These are phyloP conservation scores for Orbilia javanica DNA, from an alignment of 2,329 filamentous ascomycete species.

Conservation along the genomic window DNA sequence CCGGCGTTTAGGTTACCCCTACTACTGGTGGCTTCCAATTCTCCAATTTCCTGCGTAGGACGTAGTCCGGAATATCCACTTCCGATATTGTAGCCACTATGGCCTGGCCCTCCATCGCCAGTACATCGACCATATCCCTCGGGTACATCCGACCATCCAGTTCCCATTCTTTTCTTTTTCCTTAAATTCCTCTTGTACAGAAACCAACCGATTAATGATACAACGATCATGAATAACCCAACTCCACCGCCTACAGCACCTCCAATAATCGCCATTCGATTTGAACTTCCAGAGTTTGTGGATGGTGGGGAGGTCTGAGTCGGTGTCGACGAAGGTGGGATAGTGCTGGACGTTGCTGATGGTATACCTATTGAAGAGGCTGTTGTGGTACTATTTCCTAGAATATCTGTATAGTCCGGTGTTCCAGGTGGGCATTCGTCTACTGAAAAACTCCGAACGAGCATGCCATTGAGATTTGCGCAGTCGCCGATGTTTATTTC, in stretches of 20 bases:
- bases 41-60: neutral
- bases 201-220: neutral
- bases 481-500: constrained; percentile 46
- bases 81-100: neutral
- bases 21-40: constrained; percentile 18
- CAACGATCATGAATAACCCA: constrained; percentile 10
- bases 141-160: neutral
- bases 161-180: neutral
- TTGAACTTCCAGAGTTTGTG: neutral
- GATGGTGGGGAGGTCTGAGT: neutral
- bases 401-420: neutral
- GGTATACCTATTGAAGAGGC: neutral
- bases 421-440: constrained; percentile 48
- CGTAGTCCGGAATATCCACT: neutral
- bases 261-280: constrained; percentile 36
- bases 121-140: neutral
- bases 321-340: neutral
- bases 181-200: neutral
- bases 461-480: constrained; percentile 18
- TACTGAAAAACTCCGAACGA: constrained; percentile 42
- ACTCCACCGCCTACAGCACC: constrained; percentile 39
- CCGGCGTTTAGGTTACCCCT: neutral
- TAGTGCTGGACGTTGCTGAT: neutral
- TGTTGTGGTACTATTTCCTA: neutral
- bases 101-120: neutral